phyloP scores from a whole-genome alignment of 306 rosid genomes.

The Castanospermum australe region DNA sequence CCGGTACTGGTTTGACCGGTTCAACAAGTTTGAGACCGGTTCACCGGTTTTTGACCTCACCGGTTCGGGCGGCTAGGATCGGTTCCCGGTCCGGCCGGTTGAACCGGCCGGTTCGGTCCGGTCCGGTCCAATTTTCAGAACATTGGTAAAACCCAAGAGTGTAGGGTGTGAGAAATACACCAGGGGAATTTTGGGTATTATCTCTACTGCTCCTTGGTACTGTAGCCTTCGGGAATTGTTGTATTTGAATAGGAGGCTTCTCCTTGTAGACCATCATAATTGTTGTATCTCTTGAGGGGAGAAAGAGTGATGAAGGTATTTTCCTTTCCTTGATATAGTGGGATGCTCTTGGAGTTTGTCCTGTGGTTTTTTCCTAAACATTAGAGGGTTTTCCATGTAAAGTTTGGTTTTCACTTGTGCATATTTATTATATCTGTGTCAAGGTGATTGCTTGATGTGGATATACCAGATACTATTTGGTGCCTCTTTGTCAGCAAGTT shows the following conservation, averaged over 20 bases:
- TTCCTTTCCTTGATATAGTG: background rate
- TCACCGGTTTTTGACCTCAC: too few species aligned
- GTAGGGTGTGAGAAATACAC: background rate
- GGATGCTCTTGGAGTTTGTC: conserved; percentile 14
- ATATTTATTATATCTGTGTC: background rate
- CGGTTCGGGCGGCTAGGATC: too few species aligned
- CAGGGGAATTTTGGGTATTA: background rate
- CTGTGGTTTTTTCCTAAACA: background rate
- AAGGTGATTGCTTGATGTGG: background rate
- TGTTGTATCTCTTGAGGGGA: background rate
- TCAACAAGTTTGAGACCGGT: too few species aligned
- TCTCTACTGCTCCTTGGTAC: background rate
- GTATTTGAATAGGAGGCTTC: conserved; percentile 7
- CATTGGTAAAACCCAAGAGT: background rate
- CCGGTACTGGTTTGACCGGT: too few species aligned
- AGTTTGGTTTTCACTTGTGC: background rate
- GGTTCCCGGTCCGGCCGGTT: too few species aligned
- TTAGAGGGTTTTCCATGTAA: background rate
- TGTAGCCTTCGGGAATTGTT: background rate
- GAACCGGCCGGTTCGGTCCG: too few species aligned
- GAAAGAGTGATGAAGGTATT: background rate
- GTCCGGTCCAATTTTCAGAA: too few species aligned
- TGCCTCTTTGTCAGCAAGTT: background rate
- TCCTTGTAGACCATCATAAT: conserved; percentile 4
- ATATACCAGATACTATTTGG: background rate